phyloP scores from a whole-genome alignment of 441 rosid species.

The Brassica hybrid region DNA sequence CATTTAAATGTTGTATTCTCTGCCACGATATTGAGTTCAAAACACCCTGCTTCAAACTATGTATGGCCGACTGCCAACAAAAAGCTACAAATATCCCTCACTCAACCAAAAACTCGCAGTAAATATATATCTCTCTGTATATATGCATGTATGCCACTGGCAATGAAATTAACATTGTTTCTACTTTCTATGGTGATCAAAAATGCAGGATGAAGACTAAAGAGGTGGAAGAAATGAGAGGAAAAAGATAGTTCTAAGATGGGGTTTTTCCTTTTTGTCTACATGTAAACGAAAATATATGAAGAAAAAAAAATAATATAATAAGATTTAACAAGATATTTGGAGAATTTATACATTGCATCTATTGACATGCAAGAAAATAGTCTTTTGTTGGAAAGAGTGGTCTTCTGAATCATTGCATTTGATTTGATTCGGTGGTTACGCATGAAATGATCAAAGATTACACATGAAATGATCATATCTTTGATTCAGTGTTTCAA shows the following conservation, averaged over 20 bases:
- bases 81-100: background rate
- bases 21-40: background rate
- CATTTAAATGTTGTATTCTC: background rate
- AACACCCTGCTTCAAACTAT: background rate
- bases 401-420: background rate
- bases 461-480: background rate
- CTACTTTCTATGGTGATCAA: background rate
- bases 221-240: too few species aligned
- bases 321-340: background rate
- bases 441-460: slow-evolving; percentile 4
- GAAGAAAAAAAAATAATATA: background rate
- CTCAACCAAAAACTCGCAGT: background rate
- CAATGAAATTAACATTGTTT: background rate
- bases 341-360: background rate
- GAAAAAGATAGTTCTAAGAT: too few species aligned
- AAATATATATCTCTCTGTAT: background rate
- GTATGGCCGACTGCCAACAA: background rate
- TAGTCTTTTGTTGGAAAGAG: too few species aligned
- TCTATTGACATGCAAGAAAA: too few species aligned
- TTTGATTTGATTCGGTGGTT: background rate
- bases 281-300: background rate
- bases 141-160: background rate
- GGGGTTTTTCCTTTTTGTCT: too few species aligned
- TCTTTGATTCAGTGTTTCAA: background rate
- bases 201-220: background rate